phyloP scores from a whole-genome alignment of 768 basidiomycete genomes.

The Chlorophyllum brunneum region DNA sequence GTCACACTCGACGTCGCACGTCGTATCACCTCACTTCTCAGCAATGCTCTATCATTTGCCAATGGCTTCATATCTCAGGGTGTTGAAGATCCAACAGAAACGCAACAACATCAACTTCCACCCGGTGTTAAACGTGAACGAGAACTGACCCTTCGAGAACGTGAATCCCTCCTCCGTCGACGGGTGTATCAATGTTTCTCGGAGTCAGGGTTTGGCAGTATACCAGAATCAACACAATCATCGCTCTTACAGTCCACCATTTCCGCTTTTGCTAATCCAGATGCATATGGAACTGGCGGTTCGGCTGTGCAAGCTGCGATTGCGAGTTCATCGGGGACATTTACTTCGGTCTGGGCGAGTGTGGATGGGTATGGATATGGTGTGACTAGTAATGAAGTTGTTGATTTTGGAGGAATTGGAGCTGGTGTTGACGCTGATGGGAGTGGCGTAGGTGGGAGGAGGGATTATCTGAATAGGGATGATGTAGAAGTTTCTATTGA shows the following conservation, averaged over 20 bases:
- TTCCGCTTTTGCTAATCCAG: slow-evolving; percentile 80
- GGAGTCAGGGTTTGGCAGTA: slow-evolving; percentile 70
- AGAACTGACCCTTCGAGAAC: slow-evolving; percentile 61
- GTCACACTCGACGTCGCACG: slow-evolving; percentile 90
- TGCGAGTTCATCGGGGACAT: slow-evolving; percentile 77
- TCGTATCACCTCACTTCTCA: slow-evolving; percentile 79
- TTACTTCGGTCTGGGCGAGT: slow-evolving; percentile 82
- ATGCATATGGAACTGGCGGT: slow-evolving; percentile 44
- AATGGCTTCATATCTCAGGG: slow-evolving; percentile 76
- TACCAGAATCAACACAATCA: slow-evolving; percentile 81
- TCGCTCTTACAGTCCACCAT: slow-evolving; percentile 79
- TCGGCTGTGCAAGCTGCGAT: slow-evolving; percentile 91
- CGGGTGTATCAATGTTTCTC: slow-evolving; percentile 90
- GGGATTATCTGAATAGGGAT: slow-evolving; percentile 68
- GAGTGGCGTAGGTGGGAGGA: slow-evolving; percentile 27
- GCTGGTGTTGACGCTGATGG: slow-evolving; percentile 32
- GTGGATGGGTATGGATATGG: slow-evolving; percentile 92
- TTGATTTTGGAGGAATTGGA: slow-evolving; percentile 37
- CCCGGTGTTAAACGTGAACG: slow-evolving; percentile 26
- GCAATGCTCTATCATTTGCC: slow-evolving; percentile 87
- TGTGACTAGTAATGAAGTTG: slow-evolving; percentile 64
- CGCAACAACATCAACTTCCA: slow-evolving; percentile 26
- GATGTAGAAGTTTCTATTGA: slow-evolving; percentile 79
- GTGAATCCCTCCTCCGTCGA: slow-evolving; percentile 80
- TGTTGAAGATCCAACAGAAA: slow-evolving; percentile 58